Evolutionary conservation across 106 monocot species (phyloP).

Genomic region (Dactylorhiza incarnata): DNA sequence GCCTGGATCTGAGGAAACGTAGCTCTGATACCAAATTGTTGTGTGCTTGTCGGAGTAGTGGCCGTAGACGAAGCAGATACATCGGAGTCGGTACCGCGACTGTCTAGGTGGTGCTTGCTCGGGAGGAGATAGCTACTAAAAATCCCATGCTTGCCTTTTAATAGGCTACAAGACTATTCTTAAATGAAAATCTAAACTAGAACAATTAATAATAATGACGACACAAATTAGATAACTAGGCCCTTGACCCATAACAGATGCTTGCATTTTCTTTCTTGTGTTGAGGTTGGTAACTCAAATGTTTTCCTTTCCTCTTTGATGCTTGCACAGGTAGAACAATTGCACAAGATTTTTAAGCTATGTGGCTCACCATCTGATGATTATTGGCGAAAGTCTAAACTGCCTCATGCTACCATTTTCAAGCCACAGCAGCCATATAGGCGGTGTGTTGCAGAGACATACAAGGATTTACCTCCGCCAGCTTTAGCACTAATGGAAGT

Average conservation of each 20-base stretch:
- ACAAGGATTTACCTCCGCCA: conserved; percentile 43
- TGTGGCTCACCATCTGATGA: conserved; percentile 80
- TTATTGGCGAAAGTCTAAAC: conserved; percentile 63
- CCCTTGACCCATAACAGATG: background rate
- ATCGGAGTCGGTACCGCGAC: no score
- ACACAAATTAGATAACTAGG: background rate
- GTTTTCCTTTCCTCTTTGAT: background rate
- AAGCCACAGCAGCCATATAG: conserved; percentile 68
- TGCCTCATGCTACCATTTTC: conserved; percentile 73
- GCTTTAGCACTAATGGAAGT: conserved; percentile 47
- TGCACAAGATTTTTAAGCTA: conserved; percentile 76
- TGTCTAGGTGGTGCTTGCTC: no score
- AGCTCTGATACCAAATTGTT: no score
- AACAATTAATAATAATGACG: no score
- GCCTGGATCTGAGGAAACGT: no score
- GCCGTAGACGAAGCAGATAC: no score
- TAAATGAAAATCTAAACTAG: no score
- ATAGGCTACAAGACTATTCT: no score
- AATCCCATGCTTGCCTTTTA: no score
- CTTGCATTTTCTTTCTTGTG: background rate
- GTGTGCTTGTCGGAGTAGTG: no score
- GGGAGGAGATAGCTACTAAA: no score
- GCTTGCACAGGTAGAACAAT: conserved; percentile 53
- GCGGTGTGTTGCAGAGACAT: conserved; percentile 53
- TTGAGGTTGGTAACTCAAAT: background rate